Evolutionary conservation across 1,284 basidiomycete genomes (phyloP).

Genomic region (Pascua sp.): DNA sequence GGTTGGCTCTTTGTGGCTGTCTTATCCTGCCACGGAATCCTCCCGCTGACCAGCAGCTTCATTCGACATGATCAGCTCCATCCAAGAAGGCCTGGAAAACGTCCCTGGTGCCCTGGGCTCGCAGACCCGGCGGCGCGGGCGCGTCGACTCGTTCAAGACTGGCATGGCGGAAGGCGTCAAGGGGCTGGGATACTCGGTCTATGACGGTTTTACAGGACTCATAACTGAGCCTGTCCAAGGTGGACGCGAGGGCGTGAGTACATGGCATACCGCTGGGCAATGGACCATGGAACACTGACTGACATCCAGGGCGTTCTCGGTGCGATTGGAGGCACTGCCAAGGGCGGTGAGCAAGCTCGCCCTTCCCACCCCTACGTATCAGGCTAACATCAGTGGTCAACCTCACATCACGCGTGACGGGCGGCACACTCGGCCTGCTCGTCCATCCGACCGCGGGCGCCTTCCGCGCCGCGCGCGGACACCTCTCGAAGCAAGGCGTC

Average conservation of each 20-base stretch:
- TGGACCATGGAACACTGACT: neutral
- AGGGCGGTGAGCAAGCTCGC: slow-evolving; percentile 26
- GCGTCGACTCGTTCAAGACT: slow-evolving; percentile 51
- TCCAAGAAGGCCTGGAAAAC: slow-evolving; percentile 55
- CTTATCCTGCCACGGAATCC: neutral
- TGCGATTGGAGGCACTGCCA: slow-evolving; percentile 3
- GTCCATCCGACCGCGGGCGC: slow-evolving; percentile 11
- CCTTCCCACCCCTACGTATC: too few relatives aligned
- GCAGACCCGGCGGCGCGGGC: slow-evolving; percentile 48
- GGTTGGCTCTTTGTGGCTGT: neutral
- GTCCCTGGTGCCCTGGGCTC: slow-evolving; percentile 54
- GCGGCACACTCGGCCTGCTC: slow-evolving; percentile 24
- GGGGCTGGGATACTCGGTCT: slow-evolving; percentile 50
- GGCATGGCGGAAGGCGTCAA: slow-evolving; percentile 54
- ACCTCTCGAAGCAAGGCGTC: neutral
- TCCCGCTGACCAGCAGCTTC: slow-evolving; percentile 1
- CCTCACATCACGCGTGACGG: slow-evolving; percentile 52
- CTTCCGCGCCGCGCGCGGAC: slow-evolving; percentile 4
- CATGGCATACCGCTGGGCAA: too few relatives aligned
- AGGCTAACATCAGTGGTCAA: slow-evolving; percentile 43
- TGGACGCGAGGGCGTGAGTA: slow-evolving; percentile 51
- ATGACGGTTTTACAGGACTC: slow-evolving; percentile 58
- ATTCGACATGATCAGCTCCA: slow-evolving; percentile 49
- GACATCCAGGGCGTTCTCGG: slow-evolving; percentile 8
- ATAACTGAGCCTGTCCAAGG: slow-evolving; percentile 56